phyloP scores from a whole-genome alignment of 129 eudicot genomes.

The Flaveria brownii region DNA sequence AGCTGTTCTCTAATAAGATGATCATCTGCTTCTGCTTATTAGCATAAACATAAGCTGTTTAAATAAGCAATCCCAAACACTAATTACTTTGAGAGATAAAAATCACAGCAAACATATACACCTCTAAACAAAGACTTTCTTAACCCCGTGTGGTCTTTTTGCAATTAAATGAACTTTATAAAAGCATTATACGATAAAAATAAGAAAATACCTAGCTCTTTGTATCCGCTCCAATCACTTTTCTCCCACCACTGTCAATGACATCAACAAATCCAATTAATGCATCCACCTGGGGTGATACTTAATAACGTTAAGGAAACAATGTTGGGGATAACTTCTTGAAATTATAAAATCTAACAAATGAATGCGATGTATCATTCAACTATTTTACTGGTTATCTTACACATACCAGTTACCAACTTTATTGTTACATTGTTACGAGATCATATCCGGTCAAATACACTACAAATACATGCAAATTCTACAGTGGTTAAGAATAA shows the following conservation, averaged over 20 bases:
- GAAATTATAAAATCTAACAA: background rate
- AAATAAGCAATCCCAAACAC: conserved; percentile 1
- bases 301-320: conserved; percentile 46
- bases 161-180: background rate
- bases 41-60: background rate
- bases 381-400: background rate
- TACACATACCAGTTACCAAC: background rate
- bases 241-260: conserved; percentile 99
- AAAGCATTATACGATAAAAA: background rate
- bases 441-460: no score
- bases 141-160: background rate
- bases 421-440: no score
- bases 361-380: background rate
- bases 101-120: background rate
- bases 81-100: background rate
- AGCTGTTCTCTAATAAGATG: background rate
- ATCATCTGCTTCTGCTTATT: background rate
- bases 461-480: background rate
- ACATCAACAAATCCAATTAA: conserved; percentile 91
- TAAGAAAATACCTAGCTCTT: conserved; percentile 74
- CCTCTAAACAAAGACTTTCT: background rate
- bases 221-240: conserved; percentile 99
- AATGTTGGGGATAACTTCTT: conserved; percentile 17
- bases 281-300: conserved; percentile 84
- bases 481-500: background rate